phyloP scores from a whole-genome alignment of 352 stramenopile species.

The Phytophthora citricola region DNA sequence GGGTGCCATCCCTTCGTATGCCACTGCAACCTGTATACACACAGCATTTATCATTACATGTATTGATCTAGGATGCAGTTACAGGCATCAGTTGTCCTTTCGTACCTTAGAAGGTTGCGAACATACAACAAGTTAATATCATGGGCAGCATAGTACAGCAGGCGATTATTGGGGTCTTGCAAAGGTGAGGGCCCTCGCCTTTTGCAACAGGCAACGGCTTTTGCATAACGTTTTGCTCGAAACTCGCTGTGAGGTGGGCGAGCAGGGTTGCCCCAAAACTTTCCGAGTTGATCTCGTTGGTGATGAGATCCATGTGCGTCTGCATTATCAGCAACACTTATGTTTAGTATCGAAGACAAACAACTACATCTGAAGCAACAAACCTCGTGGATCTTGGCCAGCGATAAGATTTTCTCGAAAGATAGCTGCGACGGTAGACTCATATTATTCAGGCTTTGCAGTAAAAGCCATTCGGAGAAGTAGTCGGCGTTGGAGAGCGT shows the following conservation, averaged over 20 bases:
- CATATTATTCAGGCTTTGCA: conserved; percentile 86
- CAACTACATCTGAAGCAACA: neutral
- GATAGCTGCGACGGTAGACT: conserved; percentile 58
- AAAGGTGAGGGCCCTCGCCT: conserved; percentile 61
- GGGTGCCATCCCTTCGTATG: conserved; percentile 73
- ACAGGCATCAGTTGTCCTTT: neutral
- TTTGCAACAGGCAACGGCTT: conserved; percentile 47
- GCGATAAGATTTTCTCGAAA: conserved; percentile 65
- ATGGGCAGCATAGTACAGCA: conserved; percentile 80
- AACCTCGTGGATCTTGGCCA: conserved; percentile 72
- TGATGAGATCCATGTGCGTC: conserved; percentile 83
- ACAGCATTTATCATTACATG: neutral
- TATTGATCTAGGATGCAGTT: neutral
- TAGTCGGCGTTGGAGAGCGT: conserved; percentile 72
- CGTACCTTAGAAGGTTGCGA: conserved; percentile 71
- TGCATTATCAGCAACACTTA: conserved; percentile 23
- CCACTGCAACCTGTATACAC: conserved; percentile 62
- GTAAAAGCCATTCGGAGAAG: conserved; percentile 78
- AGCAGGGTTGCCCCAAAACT: conserved; percentile 82
- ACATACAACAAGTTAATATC: conserved; percentile 87
- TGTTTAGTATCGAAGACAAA: neutral
- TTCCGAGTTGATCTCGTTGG: conserved; percentile 78
- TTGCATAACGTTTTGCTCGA: conserved; percentile 64
- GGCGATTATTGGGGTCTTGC: conserved; percentile 57
- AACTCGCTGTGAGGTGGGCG: conserved; percentile 77